A percentile compares a stretch with the other conserved stretches of the same genome.
phyloP scores from a whole-genome alignment of 2,329 filamentous ascomycete genomes.

The Colletotrichum liaoningense region DNA sequence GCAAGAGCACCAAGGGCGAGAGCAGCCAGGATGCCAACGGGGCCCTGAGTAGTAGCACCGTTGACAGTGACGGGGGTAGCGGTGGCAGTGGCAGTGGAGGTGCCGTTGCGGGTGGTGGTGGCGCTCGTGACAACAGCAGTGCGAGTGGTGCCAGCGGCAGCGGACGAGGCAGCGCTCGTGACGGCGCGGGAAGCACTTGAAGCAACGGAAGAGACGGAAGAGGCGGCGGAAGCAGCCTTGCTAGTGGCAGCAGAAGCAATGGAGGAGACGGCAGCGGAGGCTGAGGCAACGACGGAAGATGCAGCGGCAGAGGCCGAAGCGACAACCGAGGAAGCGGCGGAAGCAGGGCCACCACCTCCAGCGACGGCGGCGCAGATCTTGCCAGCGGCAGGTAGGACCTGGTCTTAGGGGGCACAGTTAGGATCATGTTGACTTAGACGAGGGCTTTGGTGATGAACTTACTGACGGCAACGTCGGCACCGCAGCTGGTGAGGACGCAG shows the following conservation, averaged over 20 bases:
- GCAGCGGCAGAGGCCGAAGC: not conserved
- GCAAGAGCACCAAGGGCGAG: slow-evolving; percentile 28
- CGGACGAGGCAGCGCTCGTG: not conserved
- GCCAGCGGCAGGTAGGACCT: slow-evolving; percentile 30
- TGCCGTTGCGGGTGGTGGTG: slow-evolving; percentile 19
- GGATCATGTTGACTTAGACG: not conserved
- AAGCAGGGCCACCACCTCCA: not conserved
- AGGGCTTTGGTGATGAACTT: not conserved
- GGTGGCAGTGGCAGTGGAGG: not conserved
- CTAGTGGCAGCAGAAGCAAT: not conserved
- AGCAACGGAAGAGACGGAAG: not conserved
- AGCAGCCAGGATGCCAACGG: slow-evolving; percentile 13
- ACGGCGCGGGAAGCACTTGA: not conserved
- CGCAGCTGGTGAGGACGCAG: slow-evolving; percentile 25
- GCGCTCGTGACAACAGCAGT: slow-evolving; percentile 14
- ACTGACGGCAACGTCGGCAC: slow-evolving; percentile 20
- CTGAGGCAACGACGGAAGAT: not conserved
- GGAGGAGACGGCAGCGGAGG: not conserved
- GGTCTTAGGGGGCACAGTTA: not conserved
- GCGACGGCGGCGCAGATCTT: not conserved
- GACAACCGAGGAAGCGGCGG: not conserved
- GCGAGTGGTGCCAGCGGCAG: not conserved
- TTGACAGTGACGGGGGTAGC: slow-evolving; percentile 22
- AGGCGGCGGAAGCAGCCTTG: not conserved
- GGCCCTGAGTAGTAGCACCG: slow-evolving; percentile 15